These are phyloP conservation scores for Alternaria brassicae DNA, from an alignment of 2,329 filamentous ascomycete species.

Conservation along the genomic window DNA sequence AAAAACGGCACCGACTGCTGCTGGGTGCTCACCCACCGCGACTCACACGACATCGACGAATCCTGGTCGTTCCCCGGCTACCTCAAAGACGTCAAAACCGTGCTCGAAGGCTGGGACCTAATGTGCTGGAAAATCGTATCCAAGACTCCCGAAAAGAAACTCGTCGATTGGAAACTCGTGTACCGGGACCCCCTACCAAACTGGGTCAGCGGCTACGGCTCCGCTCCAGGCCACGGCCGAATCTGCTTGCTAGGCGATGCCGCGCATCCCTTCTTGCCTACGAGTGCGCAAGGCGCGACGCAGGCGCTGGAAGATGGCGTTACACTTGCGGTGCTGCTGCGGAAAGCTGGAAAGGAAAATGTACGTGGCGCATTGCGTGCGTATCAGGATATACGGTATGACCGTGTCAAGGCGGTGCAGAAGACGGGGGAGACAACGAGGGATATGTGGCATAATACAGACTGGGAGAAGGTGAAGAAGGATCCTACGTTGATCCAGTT, in stretches of 20 bases:
- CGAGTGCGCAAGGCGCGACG: conserved; percentile 61
- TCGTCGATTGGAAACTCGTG: conserved; percentile 64
- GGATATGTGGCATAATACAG: conserved; percentile 47
- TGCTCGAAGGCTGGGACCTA: conserved; percentile 45
- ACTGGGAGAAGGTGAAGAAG: conserved; percentile 45
- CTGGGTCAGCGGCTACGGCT: conserved; percentile 60
- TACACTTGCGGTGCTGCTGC: conserved; percentile 37
- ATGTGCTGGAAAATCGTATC: conserved; percentile 46
- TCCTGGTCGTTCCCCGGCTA: conserved; percentile 48
- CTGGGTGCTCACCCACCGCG: conserved; percentile 48
- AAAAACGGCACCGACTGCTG: conserved; percentile 48
- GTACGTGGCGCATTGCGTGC: conserved; percentile 38
- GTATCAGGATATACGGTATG: conserved; percentile 46
- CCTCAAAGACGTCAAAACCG: conserved; percentile 42
- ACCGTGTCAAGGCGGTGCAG: conserved; percentile 44
- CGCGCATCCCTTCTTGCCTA: conserved; percentile 63
- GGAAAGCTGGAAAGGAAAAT: conserved; percentile 40
- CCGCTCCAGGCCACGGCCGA: conserved; percentile 44
- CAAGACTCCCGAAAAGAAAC: conserved; percentile 44
- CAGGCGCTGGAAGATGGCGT: conserved; percentile 61
- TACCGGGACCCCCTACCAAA: conserved; percentile 61
- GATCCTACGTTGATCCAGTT: conserved; percentile 41
- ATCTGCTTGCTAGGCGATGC: conserved; percentile 62
- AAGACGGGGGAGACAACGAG: conserved; percentile 46
- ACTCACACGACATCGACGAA: conserved; percentile 47